phyloP scores from a whole-genome alignment of 306 rosid genomes.

The Erythrophleum fordii region DNA sequence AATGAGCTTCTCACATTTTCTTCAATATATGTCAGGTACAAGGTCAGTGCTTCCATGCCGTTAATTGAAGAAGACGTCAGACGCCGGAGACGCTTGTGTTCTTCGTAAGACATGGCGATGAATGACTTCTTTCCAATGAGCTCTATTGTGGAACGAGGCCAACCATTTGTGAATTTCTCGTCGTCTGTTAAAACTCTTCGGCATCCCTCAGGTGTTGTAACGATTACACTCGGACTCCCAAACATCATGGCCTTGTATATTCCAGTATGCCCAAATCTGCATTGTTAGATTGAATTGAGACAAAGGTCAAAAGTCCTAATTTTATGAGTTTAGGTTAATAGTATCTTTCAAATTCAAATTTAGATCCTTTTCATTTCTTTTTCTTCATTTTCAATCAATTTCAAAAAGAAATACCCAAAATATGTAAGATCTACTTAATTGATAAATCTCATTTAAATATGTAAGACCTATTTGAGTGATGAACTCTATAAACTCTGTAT shows the following conservation, averaged over 20 bases:
- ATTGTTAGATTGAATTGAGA: constrained; percentile 4
- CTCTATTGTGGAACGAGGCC: constrained; percentile 74
- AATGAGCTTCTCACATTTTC: constrained; percentile 45
- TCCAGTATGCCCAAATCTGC: constrained; percentile 74
- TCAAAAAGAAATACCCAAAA: too few species aligned
- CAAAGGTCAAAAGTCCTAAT: too few species aligned
- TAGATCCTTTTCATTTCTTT: too few species aligned
- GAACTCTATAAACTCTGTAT: too few species aligned
- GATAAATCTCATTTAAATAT: too few species aligned
- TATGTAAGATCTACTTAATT: too few species aligned
- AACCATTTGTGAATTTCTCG: constrained; percentile 65
- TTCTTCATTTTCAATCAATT: too few species aligned
- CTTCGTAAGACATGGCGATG: constrained; percentile 60
- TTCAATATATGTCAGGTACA: constrained; percentile 62
- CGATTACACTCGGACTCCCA: constrained; percentile 74
- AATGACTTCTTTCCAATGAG: constrained; percentile 82
- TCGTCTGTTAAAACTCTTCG: constrained; percentile 74
- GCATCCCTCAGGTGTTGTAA: constrained; percentile 67
- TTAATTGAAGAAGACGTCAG: constrained; percentile 78
- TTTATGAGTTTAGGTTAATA: too few species aligned
- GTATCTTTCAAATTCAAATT: too few species aligned
- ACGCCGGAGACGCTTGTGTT: constrained; percentile 74
- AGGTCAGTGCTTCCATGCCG: constrained; percentile 68
- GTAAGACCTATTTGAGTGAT: too few species aligned
- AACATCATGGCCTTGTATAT: constrained; percentile 81